Evolutionary conservation across 768 basidiomycete species (phyloP), one percentile per base, ranked within the genome.

Genomic region (Favolaschia claudopus): DNA sequence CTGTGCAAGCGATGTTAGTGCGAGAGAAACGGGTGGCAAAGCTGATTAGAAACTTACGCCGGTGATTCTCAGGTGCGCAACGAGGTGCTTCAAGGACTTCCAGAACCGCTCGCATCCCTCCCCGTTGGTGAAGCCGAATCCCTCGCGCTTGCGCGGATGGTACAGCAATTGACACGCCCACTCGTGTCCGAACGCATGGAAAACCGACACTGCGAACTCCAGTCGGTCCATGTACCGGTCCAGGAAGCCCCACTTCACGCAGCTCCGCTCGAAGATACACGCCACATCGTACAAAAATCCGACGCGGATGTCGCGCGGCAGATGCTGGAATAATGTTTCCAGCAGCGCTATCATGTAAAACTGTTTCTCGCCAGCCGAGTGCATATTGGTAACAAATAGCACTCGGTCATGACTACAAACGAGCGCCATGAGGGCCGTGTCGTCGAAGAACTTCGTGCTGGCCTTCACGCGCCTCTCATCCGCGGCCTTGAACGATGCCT

Each of bases 161-260:
- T 71, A 79, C 6, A 73, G 58, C 2, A 77, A 19, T 38, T 77
- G 75, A 50, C 76, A 77, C 10, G 72, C 63, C 77, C 77, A 78
- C 33, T 74, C 70, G 52, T 80, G 79, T 1, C 77, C 74, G 55
- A 74, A 79, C 0, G 74, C 74, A 69, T 80, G 77, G 59, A 79
- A 76, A 1, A 76, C 74, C 1, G 75, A 71, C 1, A 74, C 71
- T 3, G 66, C 71, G 43, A 72, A 78, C 2, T 40, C 20, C 4
- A 79, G 48, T 0, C 70, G 63, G 7, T 57, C n/a, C 3, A 70
- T 37, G 20, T 70, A 60, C 3, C 67, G 53, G 1, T 58, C 40
- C 1, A 75, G 32, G 50, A 76, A 74, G 5, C 64, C 64, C 62
- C 67, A 69, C 38, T 68, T 71, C 4, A 60, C 29, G 22, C 66